These are phyloP conservation scores for Ensete ventricosum DNA, from an alignment of 176 grass and related monocot species.

Conservation along the genomic window DNA sequence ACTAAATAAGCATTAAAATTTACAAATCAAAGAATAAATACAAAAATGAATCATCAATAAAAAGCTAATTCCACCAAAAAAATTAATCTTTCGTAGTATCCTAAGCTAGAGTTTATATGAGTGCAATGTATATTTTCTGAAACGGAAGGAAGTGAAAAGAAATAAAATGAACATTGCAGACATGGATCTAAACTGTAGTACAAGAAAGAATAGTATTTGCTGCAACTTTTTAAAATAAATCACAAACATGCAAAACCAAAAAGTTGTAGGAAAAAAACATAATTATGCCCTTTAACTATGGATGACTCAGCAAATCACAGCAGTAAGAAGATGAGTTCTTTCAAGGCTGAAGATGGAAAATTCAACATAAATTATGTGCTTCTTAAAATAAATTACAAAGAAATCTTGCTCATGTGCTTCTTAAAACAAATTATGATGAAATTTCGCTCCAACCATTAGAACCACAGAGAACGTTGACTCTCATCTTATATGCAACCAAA, in stretches of 20 bases:
- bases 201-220: not conserved
- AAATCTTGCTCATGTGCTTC: not conserved
- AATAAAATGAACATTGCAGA: not conserved
- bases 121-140: not conserved
- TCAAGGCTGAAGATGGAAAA: not conserved
- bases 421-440: not conserved
- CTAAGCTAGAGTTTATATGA: too few relatives aligned
- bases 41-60: not conserved
- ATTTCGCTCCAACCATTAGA: not conserved
- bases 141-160: not conserved
- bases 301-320: not conserved
- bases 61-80: not conserved
- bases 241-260: not conserved
- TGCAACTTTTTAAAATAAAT: not conserved
- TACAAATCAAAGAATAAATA: not conserved
- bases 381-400: not conserved
- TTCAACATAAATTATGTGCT: not conserved
- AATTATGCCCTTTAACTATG: not conserved
- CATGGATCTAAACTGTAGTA: too few relatives aligned
- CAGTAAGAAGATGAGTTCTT: not conserved
- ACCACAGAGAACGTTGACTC: not conserved
- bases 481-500: not conserved
- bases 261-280: not conserved
- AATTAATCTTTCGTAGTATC: too few relatives aligned
- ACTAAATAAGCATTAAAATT: not conserved